Evolutionary conservation across 345 rosid species (phyloP), one percentile per base, ranked within the genome.

Genomic region (Pugionium cornutum): DNA sequence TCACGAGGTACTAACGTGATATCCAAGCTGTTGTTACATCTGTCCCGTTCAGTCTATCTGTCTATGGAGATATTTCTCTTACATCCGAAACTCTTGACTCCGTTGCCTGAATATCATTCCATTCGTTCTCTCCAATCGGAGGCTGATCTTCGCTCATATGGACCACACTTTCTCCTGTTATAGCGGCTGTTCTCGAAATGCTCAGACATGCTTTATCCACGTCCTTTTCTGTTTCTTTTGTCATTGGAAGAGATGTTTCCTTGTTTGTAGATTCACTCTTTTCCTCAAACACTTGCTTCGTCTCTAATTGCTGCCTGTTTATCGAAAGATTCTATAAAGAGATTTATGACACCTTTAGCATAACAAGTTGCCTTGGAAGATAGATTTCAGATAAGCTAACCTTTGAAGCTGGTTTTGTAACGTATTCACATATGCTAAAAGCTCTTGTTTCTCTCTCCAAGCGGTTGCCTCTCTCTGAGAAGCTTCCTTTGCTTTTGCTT

Each of bases 21-120:
- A 73, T 90, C 97, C 80, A 81, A 57, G 79, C 94, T 89, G 79
- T 78, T 89, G 79, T 78, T 81, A 44, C 83, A 75, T 57, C 82
- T 79, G 64, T 76, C 94, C 1, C 61, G 41, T 28, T 72, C 67
- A n/a, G 80, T 80, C 79, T 78, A 85, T 72, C 67, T 9, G 80
- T 80, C 79, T 78, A 85, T 0, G 86, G 62, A 11, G 84, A 76
- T 54, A 86, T 72, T 79, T 88, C 97, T 77, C 95, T 76, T 44
- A 94, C 99, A 62, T 90, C 89, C 2, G 91, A 77, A 59, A 88
- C 81, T 57, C 83, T 80, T 27, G 90, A 76, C 56, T 86, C 99
- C 4, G 97, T 88, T 68, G 99, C 90, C 77, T 81, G 96, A 74
- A 94, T 88, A 75, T 89, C 95, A 43, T 80, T 89, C 99, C 97